These are phyloP conservation scores for rapeseed (Brassica napus) DNA, from an alignment of 345 rosid species.

Conservation along the genomic window Da-Ae NC_063439.1:13016501-13017000, in stretches of 20 bases:
- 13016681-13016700: constrained; percentile 62
- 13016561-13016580: constrained; percentile 54
- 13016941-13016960: constrained; percentile 10
- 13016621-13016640: constrained; percentile 61
- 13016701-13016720: constrained; percentile 62
- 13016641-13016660: constrained; percentile 58
- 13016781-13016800: constrained; percentile 59
- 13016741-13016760: not conserved
- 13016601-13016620: constrained; percentile 52
- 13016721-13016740: constrained; percentile 9
- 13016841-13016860: constrained; percentile 65
- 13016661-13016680: constrained; percentile 58
- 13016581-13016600: constrained; percentile 52
- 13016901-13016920: not conserved
- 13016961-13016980: constrained; percentile 16
- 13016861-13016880: constrained; percentile 22
- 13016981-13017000: not conserved
- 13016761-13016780: not conserved
- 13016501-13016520: not conserved
- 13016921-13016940: not conserved
- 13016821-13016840: constrained; percentile 43
- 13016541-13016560: constrained; percentile 35
- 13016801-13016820: constrained; percentile 55
- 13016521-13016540: not conserved
- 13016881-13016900: constrained; percentile 25